Percentiles rank a stretch among this genome's conserved stretches.
Evolutionary conservation across 2,329 filamentous ascomycete species (phyloP).

Genomic region (Fusarium dlaminii): DNA sequence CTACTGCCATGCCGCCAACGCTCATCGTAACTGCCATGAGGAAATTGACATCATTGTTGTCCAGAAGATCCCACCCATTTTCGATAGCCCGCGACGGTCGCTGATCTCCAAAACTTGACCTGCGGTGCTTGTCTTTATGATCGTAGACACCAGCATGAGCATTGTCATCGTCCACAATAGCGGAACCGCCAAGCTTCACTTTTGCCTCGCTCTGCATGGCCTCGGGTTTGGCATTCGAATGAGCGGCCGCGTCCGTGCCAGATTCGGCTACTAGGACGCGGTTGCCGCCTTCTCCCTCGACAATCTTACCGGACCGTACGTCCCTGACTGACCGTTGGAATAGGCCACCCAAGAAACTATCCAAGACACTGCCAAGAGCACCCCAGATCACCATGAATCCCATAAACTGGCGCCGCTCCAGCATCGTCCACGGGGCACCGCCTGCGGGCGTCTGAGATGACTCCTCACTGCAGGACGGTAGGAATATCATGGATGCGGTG

Average conservation of each 20-base stretch:
- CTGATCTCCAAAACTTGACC: constrained; percentile 62
- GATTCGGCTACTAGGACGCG: constrained; percentile 60
- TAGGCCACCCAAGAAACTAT: constrained; percentile 86
- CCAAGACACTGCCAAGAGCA: constrained; percentile 80
- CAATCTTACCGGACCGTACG: constrained; percentile 82
- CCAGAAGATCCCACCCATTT: constrained; percentile 77
- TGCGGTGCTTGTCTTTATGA: constrained; percentile 58
- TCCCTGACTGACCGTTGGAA: constrained; percentile 90
- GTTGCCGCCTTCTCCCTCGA: constrained; percentile 83
- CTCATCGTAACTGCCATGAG: constrained; percentile 89
- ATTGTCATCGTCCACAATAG: constrained; percentile 49
- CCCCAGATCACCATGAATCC: constrained; percentile 76
- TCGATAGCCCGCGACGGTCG: constrained; percentile 71
- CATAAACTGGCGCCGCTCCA: constrained; percentile 58
- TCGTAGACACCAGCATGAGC: constrained; percentile 58
- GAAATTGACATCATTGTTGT: constrained; percentile 97
- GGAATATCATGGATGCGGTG: constrained; percentile 69
- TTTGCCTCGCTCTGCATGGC: constrained; percentile 57
- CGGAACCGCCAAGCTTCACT: constrained; percentile 47
- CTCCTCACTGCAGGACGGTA: constrained; percentile 72
- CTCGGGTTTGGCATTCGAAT: constrained; percentile 52
- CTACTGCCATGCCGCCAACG: constrained; percentile 75
- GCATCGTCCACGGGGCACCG: constrained; percentile 59
- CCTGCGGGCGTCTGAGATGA: constrained; percentile 52
- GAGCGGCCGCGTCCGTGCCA: constrained; percentile 37